A percentile compares a stretch with the other conserved stretches of the same genome.
Evolutionary conservation across 164 flowering plant genomes (phyloP).

Genomic region (Euptelea pleiosperma): DNA sequence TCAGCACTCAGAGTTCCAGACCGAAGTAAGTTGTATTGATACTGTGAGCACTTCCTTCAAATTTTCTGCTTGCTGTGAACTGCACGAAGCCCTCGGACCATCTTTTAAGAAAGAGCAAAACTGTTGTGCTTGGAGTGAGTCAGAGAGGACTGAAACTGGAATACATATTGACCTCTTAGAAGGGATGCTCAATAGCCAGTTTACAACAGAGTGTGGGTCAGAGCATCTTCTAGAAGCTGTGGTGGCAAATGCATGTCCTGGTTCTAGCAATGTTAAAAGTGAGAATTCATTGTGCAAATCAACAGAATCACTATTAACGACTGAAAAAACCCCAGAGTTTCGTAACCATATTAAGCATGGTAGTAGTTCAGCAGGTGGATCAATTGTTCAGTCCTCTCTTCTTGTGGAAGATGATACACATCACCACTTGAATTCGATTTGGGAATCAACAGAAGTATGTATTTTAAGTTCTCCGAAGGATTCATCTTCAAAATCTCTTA

Average conservation of each 20-base stretch:
- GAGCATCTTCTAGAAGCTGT: conserved; percentile 70
- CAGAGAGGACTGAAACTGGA: conserved; percentile 25
- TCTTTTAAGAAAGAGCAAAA: conserved; percentile 34
- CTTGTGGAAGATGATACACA: conserved; percentile 26
- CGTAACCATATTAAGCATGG: conserved; percentile 26
- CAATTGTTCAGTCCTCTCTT: conserved; percentile 27
- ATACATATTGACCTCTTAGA: conserved; percentile 32
- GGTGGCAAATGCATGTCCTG: conserved; percentile 40
- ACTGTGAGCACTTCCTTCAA: conserved; percentile 22
- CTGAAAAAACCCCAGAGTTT: conserved; percentile 37
- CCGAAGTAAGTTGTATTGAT: conserved; percentile 22
- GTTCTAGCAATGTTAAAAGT: conserved; percentile 29
- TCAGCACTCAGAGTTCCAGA: conserved; percentile 19
- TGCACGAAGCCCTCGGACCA: conserved; percentile 70
- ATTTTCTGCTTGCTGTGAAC: conserved; percentile 60
- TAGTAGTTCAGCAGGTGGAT: conserved; percentile 30
- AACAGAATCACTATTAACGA: conserved; percentile 39
- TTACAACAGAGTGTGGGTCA: conserved; percentile 29
- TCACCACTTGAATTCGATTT: conserved; percentile 37
- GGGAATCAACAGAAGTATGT: conserved; percentile 20
- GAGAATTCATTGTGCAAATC: conserved; percentile 37
- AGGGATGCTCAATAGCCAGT: conserved; percentile 31
- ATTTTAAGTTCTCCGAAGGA: conserved; percentile 34
- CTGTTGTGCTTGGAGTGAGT: conserved; percentile 26
- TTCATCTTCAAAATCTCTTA: conserved; percentile 45